A percentile compares a stretch with the other conserved stretches of the same genome.
These are phyloP conservation scores for Cystofilobasidium capitatum DNA, from an alignment of 768 basidiomycete species.

Conservation along the genomic window DNA sequence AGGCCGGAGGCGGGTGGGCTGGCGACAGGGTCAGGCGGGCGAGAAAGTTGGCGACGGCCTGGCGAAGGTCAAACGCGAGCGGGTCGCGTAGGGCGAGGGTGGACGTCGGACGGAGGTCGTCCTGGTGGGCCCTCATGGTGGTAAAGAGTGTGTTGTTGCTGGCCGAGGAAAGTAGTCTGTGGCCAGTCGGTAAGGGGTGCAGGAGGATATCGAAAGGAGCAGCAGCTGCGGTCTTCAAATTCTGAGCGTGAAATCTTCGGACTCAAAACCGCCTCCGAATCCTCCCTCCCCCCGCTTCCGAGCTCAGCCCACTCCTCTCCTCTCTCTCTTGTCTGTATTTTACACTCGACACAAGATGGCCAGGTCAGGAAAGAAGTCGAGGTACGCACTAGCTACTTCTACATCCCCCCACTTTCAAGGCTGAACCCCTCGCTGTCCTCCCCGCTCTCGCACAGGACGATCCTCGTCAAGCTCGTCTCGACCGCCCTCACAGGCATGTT, in stretches of 20 bases:
- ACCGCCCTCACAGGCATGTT: slow-evolving; percentile 87
- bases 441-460: slow-evolving; percentile 48
- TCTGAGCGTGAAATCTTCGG: too few relatives aligned
- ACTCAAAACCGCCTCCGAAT: too few relatives aligned
- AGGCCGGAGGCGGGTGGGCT: not conserved
- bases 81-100: slow-evolving; percentile 8
- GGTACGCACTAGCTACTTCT: too few relatives aligned
- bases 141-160: not conserved
- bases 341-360: not conserved
- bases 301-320: too few relatives aligned
- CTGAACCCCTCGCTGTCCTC: not conserved
- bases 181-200: too few relatives aligned
- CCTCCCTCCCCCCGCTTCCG: too few relatives aligned
- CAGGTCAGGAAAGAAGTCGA: not conserved
- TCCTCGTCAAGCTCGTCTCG: slow-evolving; percentile 79
- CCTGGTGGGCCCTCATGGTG: not conserved
- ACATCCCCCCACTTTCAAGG: too few relatives aligned
- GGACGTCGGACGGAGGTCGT: not conserved
- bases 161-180: not conserved
- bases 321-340: not conserved
- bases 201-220: too few relatives aligned
- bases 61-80: slow-evolving; percentile 17
- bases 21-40: not conserved
- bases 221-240: too few relatives aligned
- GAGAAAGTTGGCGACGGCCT: slow-evolving; percentile 7